Conservation (phyloP, 2,329 filamentous ascomycete species). For the Penicillium brasilianum region DNA sequence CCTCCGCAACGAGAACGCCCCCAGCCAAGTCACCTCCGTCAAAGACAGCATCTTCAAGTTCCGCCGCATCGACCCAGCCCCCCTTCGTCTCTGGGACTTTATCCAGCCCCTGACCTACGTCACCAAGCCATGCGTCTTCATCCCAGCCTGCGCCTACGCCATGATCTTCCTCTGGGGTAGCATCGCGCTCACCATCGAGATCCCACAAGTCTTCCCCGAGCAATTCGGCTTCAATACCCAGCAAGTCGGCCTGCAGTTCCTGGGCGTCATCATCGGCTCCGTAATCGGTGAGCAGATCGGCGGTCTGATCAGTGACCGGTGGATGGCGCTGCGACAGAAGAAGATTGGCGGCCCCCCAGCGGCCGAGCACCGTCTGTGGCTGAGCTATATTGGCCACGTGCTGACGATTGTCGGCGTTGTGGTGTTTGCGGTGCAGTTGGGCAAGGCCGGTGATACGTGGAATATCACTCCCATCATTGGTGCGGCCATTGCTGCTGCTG, state of each 20-base stretch:
- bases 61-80: constrained; percentile 58
- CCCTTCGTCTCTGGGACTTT: constrained; percentile 57
- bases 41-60: constrained; percentile 53
- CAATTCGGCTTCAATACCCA: constrained; percentile 64
- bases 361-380: constrained; percentile 63
- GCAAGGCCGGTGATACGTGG: constrained; percentile 54
- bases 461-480: constrained; percentile 64
- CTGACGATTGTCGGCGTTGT: constrained; percentile 60
- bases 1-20: constrained; percentile 33
- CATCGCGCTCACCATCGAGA: constrained; percentile 63
- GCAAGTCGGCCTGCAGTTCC: constrained; percentile 64
- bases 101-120: constrained; percentile 57
- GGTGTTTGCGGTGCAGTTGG: constrained; percentile 61
- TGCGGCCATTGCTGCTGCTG: constrained; percentile 57
- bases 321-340: constrained; percentile 55
- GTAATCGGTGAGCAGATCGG: constrained; percentile 65
- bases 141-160: constrained; percentile 61
- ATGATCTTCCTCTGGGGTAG: constrained; percentile 63
- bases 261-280: constrained; percentile 63
- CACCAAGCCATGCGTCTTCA: constrained; percentile 53
- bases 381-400: constrained; percentile 61
- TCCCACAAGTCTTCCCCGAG: constrained; percentile 61
- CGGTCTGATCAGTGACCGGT: constrained; percentile 60
- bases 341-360: constrained; percentile 44
- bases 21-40: constrained; percentile 38